These are phyloP conservation scores for Fraxinus paxiana DNA, from an alignment of 305 asterid genomes.

Conservation along the genomic window DNA sequence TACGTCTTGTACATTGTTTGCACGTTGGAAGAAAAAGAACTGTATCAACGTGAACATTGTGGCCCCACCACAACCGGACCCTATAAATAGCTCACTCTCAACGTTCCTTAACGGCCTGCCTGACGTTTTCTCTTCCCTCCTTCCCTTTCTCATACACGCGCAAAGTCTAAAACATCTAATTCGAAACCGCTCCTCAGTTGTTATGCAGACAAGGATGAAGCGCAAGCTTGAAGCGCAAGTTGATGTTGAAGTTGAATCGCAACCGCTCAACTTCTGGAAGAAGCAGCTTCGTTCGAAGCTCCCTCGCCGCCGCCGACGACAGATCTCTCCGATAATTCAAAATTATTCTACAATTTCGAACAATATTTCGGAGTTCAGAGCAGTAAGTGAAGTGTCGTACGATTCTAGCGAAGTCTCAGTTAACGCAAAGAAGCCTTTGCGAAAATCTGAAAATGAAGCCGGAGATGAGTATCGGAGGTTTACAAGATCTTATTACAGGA, in stretches of 20 bases:
- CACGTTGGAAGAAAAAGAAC: constrained; percentile 2
- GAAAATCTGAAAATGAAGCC: constrained; percentile 17
- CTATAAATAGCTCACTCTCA: constrained; percentile 39
- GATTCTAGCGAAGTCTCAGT: constrained; percentile 49
- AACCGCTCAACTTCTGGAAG: constrained; percentile 33
- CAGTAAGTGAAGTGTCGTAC: constrained; percentile 40
- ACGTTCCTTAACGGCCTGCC: constrained; percentile 44
- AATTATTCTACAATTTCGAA: background rate
- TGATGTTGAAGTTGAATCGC: constrained; percentile 23
- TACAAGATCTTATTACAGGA: constrained; percentile 40
- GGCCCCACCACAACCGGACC: constrained; percentile 35
- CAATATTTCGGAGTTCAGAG: constrained; percentile 21
- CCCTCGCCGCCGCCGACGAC: constrained; percentile 57
- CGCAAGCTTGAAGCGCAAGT: constrained; percentile 34
- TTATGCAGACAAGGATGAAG: constrained; percentile 36
- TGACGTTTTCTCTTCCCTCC: constrained; percentile 7
- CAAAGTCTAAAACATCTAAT: constrained; percentile 16
- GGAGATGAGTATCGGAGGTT: constrained; percentile 35
- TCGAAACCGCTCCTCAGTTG: constrained; percentile 15
- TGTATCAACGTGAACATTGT: constrained; percentile 16
- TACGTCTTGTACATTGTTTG: background rate
- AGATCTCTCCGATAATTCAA: constrained; percentile 40
- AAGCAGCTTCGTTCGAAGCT: constrained; percentile 70
- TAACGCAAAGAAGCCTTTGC: constrained; percentile 31
- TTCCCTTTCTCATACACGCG: constrained; percentile 8